Evolutionary conservation across 352 stramenopile genomes (phyloP).

Genomic region (Elongisporangium prolatum): DNA sequence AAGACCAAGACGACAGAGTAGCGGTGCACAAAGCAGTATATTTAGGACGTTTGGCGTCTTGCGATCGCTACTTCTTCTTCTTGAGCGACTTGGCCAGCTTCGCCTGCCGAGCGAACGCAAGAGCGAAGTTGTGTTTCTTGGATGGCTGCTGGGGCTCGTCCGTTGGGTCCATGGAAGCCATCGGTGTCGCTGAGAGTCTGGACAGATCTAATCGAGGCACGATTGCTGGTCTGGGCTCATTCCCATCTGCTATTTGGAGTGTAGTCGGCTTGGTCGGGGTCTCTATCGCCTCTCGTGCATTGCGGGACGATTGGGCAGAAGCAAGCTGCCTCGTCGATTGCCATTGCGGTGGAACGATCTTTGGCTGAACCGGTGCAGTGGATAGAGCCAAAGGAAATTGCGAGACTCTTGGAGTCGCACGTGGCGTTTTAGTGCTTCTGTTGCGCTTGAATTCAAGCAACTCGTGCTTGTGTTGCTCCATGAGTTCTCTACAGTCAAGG

Average conservation of each 20-base stretch:
- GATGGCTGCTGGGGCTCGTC: background rate
- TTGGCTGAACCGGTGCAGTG: constrained; percentile 9
- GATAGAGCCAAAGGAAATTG: constrained; percentile 16
- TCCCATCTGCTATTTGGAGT: background rate
- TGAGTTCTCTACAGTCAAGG: constrained; percentile 34
- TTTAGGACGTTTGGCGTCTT: background rate
- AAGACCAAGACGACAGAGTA: constrained; percentile 59
- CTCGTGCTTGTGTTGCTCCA: constrained; percentile 71
- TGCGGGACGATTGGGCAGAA: constrained; percentile 5
- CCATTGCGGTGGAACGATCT: constrained; percentile 37
- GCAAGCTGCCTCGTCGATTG: constrained; percentile 51
- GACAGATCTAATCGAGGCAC: background rate
- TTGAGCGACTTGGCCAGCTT: background rate
- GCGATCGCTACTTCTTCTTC: background rate
- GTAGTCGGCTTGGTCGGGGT: background rate
- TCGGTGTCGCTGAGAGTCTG: background rate
- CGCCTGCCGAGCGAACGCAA: background rate
- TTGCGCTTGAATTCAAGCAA: constrained; percentile 53
- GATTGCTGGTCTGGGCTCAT: background rate
- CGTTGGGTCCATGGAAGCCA: background rate
- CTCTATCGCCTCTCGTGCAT: background rate
- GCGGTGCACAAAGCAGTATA: constrained; percentile 18
- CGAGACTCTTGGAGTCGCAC: constrained; percentile 12
- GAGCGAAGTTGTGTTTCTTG: background rate
- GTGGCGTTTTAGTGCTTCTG: constrained; percentile 9